Conservation (phyloP, 1,284 basidiomycete species). For the Puccinia polysora region DNA sequence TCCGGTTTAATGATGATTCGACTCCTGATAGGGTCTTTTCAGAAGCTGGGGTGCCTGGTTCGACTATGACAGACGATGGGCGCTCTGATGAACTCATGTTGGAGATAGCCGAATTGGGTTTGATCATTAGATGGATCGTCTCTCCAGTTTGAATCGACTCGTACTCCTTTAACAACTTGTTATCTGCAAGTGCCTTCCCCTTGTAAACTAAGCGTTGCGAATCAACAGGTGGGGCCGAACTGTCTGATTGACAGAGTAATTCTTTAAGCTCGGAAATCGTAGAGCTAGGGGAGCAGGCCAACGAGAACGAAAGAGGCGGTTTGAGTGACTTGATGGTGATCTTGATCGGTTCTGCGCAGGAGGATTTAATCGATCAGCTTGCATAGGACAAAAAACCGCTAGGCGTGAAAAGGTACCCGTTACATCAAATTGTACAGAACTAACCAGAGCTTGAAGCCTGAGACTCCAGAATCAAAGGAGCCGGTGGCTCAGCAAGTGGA, state of each 20-base stretch:
- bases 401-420: background rate
- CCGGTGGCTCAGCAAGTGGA: conserved; percentile 43
- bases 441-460: conserved; percentile 10
- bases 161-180: conserved; percentile 81
- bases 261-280: conserved; percentile 72
- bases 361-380: background rate
- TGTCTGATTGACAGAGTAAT: conserved; percentile 61
- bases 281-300: conserved; percentile 69
- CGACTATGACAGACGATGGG: conserved; percentile 41
- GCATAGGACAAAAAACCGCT: background rate
- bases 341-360: conserved; percentile 59
- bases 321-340: conserved; percentile 83
- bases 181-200: conserved; percentile 82
- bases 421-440: conserved; percentile 2
- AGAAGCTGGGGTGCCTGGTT: conserved; percentile 26
- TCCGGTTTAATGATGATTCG: background rate
- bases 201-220: conserved; percentile 78
- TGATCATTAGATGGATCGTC: conserved; percentile 75
- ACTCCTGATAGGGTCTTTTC: background rate
- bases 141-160: conserved; percentile 66
- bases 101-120: conserved; percentile 55
- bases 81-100: conserved; percentile 57
- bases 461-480: conserved; percentile 22
- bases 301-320: conserved; percentile 68
- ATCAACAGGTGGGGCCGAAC: conserved; percentile 63